Conservation (phyloP, 1,139 yeast species). For the Nadsonia commutata region DNA sequence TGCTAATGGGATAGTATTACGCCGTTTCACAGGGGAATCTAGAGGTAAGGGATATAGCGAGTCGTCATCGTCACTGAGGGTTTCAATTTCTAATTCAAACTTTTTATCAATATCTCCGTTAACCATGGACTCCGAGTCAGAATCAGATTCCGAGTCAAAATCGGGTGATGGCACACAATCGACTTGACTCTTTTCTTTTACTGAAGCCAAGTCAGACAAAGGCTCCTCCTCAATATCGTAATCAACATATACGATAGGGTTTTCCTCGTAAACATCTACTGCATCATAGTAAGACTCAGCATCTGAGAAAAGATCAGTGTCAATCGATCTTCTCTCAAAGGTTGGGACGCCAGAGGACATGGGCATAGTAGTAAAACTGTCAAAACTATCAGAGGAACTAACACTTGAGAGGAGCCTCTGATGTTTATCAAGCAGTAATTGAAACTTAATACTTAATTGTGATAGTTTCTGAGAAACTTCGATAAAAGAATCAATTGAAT, state of each 20-base stretch:
- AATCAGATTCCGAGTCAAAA: neutral
- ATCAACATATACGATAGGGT: constrained; percentile 17
- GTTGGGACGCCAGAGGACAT: neutral
- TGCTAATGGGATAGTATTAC: constrained; percentile 46
- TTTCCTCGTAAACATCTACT: constrained; percentile 31
- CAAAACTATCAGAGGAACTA: neutral
- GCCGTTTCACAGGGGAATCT: constrained; percentile 32
- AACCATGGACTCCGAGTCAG: neutral
- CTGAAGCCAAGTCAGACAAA: constrained; percentile 15
- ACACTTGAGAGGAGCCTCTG: too few relatives aligned
- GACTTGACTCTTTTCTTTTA: constrained; percentile 16
- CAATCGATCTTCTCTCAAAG: too few relatives aligned
- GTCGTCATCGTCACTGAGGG: constrained; percentile 14
- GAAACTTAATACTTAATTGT: neutral
- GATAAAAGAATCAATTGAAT: constrained; percentile 2
- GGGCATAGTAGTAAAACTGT: neutral
- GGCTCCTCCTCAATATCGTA: constrained; percentile 17
- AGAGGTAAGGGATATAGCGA: constrained; percentile 52
- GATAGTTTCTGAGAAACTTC: neutral
- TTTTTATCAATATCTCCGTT: constrained; percentile 6
- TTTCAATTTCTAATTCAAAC: constrained; percentile 11
- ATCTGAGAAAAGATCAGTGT: constrained; percentile 20
- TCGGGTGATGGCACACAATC: too few relatives aligned
- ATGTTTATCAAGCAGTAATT: neutral
- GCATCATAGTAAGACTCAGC: constrained; percentile 58